phyloP scores from a whole-genome alignment of 257 asterid genomes.

The Lavandula angustifolia region DNA sequence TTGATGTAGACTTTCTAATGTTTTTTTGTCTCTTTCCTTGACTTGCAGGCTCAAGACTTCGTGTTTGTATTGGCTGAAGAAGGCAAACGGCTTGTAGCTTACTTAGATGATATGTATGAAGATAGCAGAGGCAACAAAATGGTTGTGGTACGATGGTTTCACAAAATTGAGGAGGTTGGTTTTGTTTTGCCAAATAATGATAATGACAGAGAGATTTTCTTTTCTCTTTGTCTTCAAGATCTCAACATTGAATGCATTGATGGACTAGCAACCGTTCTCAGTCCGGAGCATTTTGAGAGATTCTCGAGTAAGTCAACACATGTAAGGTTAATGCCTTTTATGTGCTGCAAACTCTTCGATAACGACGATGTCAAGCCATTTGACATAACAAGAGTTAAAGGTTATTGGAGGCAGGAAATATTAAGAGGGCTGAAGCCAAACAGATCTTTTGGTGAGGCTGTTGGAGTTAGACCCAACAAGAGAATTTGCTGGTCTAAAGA shows the following conservation, averaged over 20 bases:
- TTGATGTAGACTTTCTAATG: background rate
- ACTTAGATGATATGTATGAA: slow-evolving; percentile 84
- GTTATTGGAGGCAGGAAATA: slow-evolving; percentile 77
- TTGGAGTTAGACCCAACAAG: slow-evolving; percentile 56
- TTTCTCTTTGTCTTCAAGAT: slow-evolving; percentile 90
- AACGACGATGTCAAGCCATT: slow-evolving; percentile 62
- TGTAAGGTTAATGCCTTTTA: slow-evolving; percentile 54
- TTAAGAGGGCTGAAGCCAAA: slow-evolving; percentile 37
- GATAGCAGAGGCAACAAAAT: slow-evolving; percentile 77
- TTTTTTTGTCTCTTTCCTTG: slow-evolving; percentile 1
- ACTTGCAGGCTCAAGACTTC: slow-evolving; percentile 66
- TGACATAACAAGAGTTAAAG: slow-evolving; percentile 62
- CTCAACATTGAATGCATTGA: slow-evolving; percentile 91
- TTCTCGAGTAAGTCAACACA: slow-evolving; percentile 41
- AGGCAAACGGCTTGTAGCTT: slow-evolving; percentile 70
- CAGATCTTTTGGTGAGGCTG: slow-evolving; percentile 35
- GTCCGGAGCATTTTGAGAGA: slow-evolving; percentile 77
- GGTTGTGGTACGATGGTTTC: slow-evolving; percentile 97
- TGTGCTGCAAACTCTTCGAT: slow-evolving; percentile 75
- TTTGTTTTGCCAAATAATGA: slow-evolving; percentile 69
- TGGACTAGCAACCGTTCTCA: slow-evolving; percentile 86
- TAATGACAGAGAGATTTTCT: slow-evolving; percentile 94
- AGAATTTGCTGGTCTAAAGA: slow-evolving; percentile 59
- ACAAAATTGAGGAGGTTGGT: slow-evolving; percentile 96
- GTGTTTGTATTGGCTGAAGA: slow-evolving; percentile 83